These are phyloP conservation scores for Furcasterigmium furcatum DNA, from an alignment of 2,329 filamentous ascomycete genomes.

Conservation along the genomic window DNA sequence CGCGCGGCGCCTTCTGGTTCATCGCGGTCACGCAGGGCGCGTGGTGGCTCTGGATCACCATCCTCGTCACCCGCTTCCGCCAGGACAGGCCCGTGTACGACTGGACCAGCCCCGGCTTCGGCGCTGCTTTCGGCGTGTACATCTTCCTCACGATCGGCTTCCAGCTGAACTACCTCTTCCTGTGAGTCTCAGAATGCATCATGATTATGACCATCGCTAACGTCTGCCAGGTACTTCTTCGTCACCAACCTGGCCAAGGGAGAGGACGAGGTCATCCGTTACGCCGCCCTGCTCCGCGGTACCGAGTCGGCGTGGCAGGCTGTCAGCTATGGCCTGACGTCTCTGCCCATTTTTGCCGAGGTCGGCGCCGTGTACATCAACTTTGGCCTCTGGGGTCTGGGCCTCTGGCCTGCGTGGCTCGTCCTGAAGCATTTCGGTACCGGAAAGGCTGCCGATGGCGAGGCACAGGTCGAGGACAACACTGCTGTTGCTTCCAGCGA, in stretches of 20 bases:
- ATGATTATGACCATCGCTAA: neutral
- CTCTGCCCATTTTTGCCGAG: conserved; percentile 57
- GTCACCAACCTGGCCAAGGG: conserved; percentile 61
- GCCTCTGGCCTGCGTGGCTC: conserved; percentile 64
- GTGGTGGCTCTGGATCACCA: conserved; percentile 71
- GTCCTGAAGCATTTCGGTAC: conserved; percentile 56
- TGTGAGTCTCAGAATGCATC: conserved; percentile 38
- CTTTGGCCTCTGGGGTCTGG: conserved; percentile 63
- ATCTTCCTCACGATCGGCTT: conserved; percentile 65
- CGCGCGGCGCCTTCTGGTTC: conserved; percentile 50
- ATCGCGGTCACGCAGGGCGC: conserved; percentile 59
- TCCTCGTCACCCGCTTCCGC: conserved; percentile 60
- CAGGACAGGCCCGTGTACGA: conserved; percentile 59
- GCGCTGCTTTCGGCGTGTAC: conserved; percentile 63
- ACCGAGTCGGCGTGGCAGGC: conserved; percentile 73
- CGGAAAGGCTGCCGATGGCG: conserved; percentile 2
- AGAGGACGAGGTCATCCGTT: conserved; percentile 63
- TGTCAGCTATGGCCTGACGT: conserved; percentile 66
- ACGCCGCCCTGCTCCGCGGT: conserved; percentile 64
- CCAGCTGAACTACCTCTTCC: conserved; percentile 70
- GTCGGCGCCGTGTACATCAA: conserved; percentile 69
- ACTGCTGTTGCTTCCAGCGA: conserved; percentile 8
- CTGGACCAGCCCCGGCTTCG: conserved; percentile 63
- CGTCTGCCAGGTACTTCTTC: conserved; percentile 58
- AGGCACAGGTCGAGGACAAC: neutral